Evolutionary conservation across 805 yeast species (phyloP), one percentile per base, ranked within the genome.

Genomic region (Ogataea saltuana): DNA sequence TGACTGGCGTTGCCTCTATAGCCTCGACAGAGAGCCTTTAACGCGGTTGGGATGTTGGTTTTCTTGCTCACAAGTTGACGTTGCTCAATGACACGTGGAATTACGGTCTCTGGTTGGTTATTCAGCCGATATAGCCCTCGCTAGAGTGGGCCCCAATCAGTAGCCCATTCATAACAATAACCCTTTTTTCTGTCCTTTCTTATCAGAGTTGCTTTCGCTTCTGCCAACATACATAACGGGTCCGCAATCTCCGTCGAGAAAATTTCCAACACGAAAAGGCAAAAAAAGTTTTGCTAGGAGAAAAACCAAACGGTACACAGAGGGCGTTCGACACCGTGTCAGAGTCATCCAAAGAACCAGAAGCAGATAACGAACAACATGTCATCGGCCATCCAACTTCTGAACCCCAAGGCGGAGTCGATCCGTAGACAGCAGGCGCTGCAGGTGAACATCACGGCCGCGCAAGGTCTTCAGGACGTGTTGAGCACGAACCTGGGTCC

Each of bases 391-490:
- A 74, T 90, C 55, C 99, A 93, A 71, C 76, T 93, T 50, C 74
- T 93, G 55, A 93, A 93, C 64, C 98, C 99, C 15, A 91, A 90
- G 67, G 99, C 99, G 4, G 99, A 93, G 73, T 86, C 96, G n/a
- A 69, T 93, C 53, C 81, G 98, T 69, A 81, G 99, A 59, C 80
- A 86, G 48, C 98, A 95, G 65, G 99, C 99, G 22, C 74, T 93
- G 47, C 89, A 90, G 61, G 99, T 93, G 32, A 93, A 93, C 68
- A 88, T 88, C 39, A 80, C 89, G 13, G 97, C 99, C 3, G 99
- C 99, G 4, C 96, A 88, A 63, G 99, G 99, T 33, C 74, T 93
- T 44, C 99, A 93, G 69, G 85, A 83, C 57, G 98, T 93, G 31
- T 71, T 93, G 48, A 83, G 91, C 47, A 81, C 96, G 47, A 93